These are phyloP conservation scores for Skeletonema potamos DNA, from an alignment of 108 stramenopile species.

Conservation along the genomic window DNA sequence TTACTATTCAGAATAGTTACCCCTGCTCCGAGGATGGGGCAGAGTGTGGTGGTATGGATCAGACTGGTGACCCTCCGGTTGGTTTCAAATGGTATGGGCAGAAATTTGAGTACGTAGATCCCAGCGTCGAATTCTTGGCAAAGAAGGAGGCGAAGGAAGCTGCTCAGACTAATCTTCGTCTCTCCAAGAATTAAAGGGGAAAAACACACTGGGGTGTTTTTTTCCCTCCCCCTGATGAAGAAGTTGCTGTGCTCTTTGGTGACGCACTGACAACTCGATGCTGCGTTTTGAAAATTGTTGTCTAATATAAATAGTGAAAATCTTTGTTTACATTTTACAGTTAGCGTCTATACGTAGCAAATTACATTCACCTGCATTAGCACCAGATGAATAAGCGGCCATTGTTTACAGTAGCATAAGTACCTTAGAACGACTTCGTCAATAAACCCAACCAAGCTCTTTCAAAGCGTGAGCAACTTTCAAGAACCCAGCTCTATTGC, in stretches of 20 bases:
- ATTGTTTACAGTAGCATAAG: too few relatives aligned
- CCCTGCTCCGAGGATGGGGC: conserved; percentile 62
- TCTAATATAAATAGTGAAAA: background rate
- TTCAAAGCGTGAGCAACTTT: conserved; percentile 79
- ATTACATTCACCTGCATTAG: too few relatives aligned
- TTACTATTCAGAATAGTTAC: conserved; percentile 44
- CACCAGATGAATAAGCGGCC: too few relatives aligned
- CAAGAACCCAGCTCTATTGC: conserved; percentile 82
- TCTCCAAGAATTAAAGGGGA: background rate
- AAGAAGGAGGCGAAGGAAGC: conserved; percentile 9
- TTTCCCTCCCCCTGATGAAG: background rate
- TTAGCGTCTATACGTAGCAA: background rate
- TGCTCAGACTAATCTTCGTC: background rate
- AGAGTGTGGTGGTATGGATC: conserved; percentile 42
- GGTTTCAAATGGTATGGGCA: background rate
- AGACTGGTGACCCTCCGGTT: conserved; percentile 1
- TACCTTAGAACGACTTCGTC: background rate
- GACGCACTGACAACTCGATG: background rate
- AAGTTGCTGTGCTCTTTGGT: background rate
- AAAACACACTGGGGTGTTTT: background rate
- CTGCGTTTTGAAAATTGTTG: background rate
- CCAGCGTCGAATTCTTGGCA: conserved; percentile 21
- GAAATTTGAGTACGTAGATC: conserved; percentile 30
- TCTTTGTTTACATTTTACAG: background rate
- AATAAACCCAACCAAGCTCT: conserved; percentile 75